Evolutionary conservation across 768 basidiomycete genomes (phyloP).

Genomic region (Infundibulicybe gibba): DNA sequence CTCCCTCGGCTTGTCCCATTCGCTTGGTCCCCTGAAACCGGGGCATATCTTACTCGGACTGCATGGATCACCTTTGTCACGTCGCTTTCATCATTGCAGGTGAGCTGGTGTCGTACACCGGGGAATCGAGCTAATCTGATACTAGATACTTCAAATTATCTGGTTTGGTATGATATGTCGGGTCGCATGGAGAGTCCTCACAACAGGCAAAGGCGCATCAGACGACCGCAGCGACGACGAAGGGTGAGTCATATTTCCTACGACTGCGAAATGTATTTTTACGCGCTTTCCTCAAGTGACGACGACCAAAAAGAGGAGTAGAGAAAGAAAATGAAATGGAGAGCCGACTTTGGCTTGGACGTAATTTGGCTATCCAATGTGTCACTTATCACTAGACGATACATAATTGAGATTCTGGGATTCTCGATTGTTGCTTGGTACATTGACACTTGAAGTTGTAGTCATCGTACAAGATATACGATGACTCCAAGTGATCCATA

Average conservation of each 20-base stretch:
- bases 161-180: slow-evolving; percentile 89
- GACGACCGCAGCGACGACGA: slow-evolving; percentile 89
- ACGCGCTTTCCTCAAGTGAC: slow-evolving; percentile 14
- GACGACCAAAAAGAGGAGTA: slow-evolving; percentile 28
- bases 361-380: too few relatives aligned
- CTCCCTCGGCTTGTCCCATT: slow-evolving; percentile 43
- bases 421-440: too few relatives aligned
- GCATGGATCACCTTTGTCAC: slow-evolving; percentile 45
- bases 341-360: too few relatives aligned
- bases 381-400: too few relatives aligned
- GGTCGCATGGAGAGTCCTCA: slow-evolving; percentile 77
- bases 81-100: slow-evolving; percentile 62
- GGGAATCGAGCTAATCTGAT: slow-evolving; percentile 4
- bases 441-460: too few relatives aligned
- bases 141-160: slow-evolving; percentile 65
- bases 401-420: too few relatives aligned
- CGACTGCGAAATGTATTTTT: slow-evolving; percentile 2
- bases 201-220: slow-evolving; percentile 68
- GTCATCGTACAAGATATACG: too few relatives aligned
- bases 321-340: neutral
- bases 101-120: slow-evolving; percentile 20
- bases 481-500: too few relatives aligned
- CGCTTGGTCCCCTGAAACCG: slow-evolving; percentile 56
- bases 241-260: slow-evolving; percentile 30
- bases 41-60: slow-evolving; percentile 49